Base-by-base conservation (phyloP, 208 protist genomes). In the Leishmania tarentolae region DNA sequence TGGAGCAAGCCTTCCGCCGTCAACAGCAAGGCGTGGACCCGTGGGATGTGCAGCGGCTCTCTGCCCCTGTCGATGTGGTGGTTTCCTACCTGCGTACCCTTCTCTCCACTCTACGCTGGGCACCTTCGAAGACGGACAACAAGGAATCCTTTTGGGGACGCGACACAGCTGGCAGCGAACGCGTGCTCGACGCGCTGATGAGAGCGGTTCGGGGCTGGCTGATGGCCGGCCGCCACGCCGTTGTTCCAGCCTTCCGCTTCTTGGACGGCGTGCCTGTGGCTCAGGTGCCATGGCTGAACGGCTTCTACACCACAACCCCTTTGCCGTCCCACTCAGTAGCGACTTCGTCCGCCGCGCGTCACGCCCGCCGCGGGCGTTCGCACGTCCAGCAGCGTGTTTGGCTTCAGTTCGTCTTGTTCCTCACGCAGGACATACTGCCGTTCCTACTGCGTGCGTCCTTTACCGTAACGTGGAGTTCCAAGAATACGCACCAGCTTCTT, bases 311-410 rank as follows among this genome's bases (percentile, higher is more conserved):
- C 0, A 76, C 44, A 15, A 21, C 9, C 6, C 31, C 66, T 6
- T 24, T 61, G 28, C 37, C 71, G 28, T 9, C 68, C 24, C 75
- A 46, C 21, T 76, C 84, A 17, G 75, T 78, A 11, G 44, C 81
- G 19, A 47, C 74, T 35, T 70, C 84, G 2, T 76, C 84, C 13
- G 46, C 81, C 3, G 44, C 74, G 11, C 75, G 71, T 15, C 57
- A 78, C 53, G 82, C 81, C 44, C 83, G 83, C 37, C 80, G 70
- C 35, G 75, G 86, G 35, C 88, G 90, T 63, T 92, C 90, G 19
- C 88, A 90, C 81, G 72, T 90, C 24, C 92, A 92, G 82, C 93
- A 97, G 87, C 87, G 90, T 7, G 76, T 92, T 9, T 94, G 81
- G 71, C 69, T 93, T n/a, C 87, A 97, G 83, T 83, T 94, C 37